Conservation (phyloP, 2,329 filamentous ascomycete species). For the Endocalyx cinctus region DNA sequence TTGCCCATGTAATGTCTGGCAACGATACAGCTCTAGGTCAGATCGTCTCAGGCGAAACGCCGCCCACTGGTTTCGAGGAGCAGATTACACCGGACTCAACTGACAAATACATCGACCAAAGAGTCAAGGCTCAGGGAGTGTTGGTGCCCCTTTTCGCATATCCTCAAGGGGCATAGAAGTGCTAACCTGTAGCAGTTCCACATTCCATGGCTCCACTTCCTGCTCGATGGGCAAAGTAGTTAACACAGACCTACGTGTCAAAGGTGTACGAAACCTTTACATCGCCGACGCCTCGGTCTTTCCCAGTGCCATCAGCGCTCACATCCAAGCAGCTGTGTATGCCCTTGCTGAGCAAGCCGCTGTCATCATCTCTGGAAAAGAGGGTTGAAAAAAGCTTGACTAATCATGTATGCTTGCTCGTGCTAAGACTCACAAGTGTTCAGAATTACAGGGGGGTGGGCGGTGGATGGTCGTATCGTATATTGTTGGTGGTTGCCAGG, state of each 20-base stretch:
- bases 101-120: conserved; percentile 15
- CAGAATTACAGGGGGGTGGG: too few relatives aligned
- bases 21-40: conserved; percentile 15
- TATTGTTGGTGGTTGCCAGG: too few relatives aligned
- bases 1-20: conserved; percentile 10
- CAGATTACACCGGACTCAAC: conserved; percentile 7
- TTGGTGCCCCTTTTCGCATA: too few relatives aligned
- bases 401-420: too few relatives aligned
- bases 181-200: too few relatives aligned
- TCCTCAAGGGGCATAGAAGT: too few relatives aligned
- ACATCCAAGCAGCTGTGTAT: conserved; percentile 29
- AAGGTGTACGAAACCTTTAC: conserved; percentile 13
- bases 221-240: conserved; percentile 20
- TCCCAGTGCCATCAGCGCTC: conserved; percentile 24
- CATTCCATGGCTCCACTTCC: too few relatives aligned
- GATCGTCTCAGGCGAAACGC: conserved; percentile 10
- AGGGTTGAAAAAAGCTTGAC: too few relatives aligned
- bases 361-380: too few relatives aligned
- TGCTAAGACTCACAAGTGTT: too few relatives aligned
- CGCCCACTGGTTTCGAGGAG: conserved; percentile 6
- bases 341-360: conserved; percentile 31
- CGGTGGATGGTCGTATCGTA: too few relatives aligned
- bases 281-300: conserved; percentile 32
- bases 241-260: conserved; percentile 14
- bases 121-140: conserved; percentile 8